phyloP scores from a whole-genome alignment of 2,329 filamentous ascomycete genomes.

The Fusarium duplospermum region DNA sequence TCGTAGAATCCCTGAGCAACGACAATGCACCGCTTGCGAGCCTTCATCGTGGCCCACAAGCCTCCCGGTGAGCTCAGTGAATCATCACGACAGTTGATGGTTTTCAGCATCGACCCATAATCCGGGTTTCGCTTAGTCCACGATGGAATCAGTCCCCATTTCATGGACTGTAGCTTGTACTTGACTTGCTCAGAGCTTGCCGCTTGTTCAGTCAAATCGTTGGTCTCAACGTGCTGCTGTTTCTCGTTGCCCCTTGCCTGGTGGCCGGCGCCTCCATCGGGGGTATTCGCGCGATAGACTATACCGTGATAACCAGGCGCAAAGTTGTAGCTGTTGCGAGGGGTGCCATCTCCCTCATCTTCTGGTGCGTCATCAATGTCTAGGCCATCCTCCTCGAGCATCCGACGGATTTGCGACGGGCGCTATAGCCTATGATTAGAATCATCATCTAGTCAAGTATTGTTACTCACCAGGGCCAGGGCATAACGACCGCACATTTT shows the following conservation, averaged over 20 bases:
- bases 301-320: conserved; percentile 87
- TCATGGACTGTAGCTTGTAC: conserved; percentile 92
- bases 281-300: conserved; percentile 83
- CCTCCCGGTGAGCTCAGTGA: conserved; percentile 80
- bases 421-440: conserved; percentile 62
- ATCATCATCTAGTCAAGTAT: too few species aligned
- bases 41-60: conserved; percentile 95
- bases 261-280: conserved; percentile 68
- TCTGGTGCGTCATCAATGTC: conserved; percentile 76
- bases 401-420: conserved; percentile 78
- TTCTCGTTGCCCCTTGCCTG: conserved; percentile 25
- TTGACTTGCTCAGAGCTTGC: conserved; percentile 51
- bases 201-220: background rate
- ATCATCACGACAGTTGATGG: conserved; percentile 95
- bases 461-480: conserved; percentile 47
- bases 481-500: conserved; percentile 54
- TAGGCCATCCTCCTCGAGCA: conserved; percentile 81
- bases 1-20: conserved; percentile 95
- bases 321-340: conserved; percentile 89
- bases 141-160: conserved; percentile 94
- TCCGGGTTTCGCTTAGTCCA: conserved; percentile 90
- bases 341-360: conserved; percentile 71
- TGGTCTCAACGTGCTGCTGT: background rate
- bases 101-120: conserved; percentile 82
- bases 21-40: conserved; percentile 86